Conservation (phyloP, 1,284 basidiomycete genomes). For the Boletus semigastroideus region DNA sequence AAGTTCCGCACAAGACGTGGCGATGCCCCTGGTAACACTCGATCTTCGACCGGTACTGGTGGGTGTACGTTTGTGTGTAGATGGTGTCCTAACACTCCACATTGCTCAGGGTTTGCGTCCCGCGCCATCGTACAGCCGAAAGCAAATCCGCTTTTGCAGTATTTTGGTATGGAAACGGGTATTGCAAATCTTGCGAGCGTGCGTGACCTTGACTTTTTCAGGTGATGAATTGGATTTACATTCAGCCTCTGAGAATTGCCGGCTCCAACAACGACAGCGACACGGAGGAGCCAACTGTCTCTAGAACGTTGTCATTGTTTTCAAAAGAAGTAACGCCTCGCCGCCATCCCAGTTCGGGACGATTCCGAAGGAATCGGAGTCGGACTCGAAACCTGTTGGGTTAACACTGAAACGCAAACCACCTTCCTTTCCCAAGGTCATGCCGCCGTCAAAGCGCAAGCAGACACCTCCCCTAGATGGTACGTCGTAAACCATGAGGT, state of each 20-base stretch:
- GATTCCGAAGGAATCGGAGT: constrained; percentile 45
- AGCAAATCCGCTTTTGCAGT: constrained; percentile 31
- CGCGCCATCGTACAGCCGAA: constrained; percentile 2
- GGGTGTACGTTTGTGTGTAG: neutral
- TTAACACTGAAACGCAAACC: constrained; percentile 26
- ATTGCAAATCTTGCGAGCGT: neutral
- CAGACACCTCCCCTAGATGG: constrained; percentile 15
- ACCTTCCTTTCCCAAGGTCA: constrained; percentile 11
- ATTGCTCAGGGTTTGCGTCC: neutral
- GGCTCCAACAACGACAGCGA: constrained; percentile 13
- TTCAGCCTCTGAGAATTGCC: constrained; percentile 47
- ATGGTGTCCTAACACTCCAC: neutral
- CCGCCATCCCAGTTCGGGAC: constrained; percentile 11
- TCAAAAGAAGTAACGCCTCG: constrained; percentile 6
- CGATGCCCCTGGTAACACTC: constrained; percentile 1
- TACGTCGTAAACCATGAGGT: constrained; percentile 2
- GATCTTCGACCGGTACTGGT: constrained; percentile 14
- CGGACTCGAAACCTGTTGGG: constrained; percentile 24
- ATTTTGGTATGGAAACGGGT: constrained; percentile 26
- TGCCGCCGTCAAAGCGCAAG: constrained; percentile 18
- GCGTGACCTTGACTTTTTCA: constrained; percentile 13
- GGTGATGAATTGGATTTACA: constrained; percentile 41
- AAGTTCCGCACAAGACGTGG: constrained; percentile 15
- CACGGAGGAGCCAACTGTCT: constrained; percentile 25
- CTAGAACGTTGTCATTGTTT: constrained; percentile 27